Conservation (phyloP, 768 basidiomycete genomes). For the Scleroderma bovista region DNA sequence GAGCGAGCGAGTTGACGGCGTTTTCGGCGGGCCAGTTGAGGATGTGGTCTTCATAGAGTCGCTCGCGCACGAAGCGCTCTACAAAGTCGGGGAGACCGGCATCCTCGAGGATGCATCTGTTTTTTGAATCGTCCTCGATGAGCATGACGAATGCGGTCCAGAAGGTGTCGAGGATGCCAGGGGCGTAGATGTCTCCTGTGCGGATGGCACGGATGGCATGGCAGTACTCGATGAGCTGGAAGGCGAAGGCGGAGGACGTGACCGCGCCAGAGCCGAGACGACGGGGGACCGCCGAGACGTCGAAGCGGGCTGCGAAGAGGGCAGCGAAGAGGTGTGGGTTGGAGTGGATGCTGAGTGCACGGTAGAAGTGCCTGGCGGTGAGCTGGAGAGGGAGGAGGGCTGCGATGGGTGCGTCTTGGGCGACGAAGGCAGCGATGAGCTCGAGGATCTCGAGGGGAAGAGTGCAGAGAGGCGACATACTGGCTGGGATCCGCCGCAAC, state of each 20-base stretch:
- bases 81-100: constrained; percentile 46
- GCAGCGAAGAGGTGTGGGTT: constrained; percentile 41
- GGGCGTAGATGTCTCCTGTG: constrained; percentile 29
- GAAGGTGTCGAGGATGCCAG: constrained; percentile 29
- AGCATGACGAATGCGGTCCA: constrained; percentile 51
- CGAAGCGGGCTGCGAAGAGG: constrained; percentile 56
- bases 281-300: constrained; percentile 44
- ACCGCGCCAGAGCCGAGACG: constrained; percentile 39
- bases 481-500: too few species aligned
- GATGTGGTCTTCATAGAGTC: constrained; percentile 37
- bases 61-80: constrained; percentile 38
- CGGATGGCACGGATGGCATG: constrained; percentile 27
- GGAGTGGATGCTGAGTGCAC: constrained; percentile 22
- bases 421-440: constrained; percentile 45
- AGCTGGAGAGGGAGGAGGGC: constrained; percentile 45
- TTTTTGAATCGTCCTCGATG: constrained; percentile 64
- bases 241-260: constrained; percentile 34
- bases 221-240: constrained; percentile 37
- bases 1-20: constrained; percentile 41
- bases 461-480: neutral
- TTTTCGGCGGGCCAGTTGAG: constrained; percentile 58
- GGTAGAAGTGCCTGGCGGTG: constrained; percentile 37
- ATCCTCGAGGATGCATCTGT: constrained; percentile 48
- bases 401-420: neutral
- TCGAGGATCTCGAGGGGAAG: constrained; percentile 45